Percentiles rank a stretch among this genome's conserved stretches.
Evolutionary conservation across 176 grass and related monocot species (phyloP).

Genomic region (Coix lacrymajobi): DNA sequence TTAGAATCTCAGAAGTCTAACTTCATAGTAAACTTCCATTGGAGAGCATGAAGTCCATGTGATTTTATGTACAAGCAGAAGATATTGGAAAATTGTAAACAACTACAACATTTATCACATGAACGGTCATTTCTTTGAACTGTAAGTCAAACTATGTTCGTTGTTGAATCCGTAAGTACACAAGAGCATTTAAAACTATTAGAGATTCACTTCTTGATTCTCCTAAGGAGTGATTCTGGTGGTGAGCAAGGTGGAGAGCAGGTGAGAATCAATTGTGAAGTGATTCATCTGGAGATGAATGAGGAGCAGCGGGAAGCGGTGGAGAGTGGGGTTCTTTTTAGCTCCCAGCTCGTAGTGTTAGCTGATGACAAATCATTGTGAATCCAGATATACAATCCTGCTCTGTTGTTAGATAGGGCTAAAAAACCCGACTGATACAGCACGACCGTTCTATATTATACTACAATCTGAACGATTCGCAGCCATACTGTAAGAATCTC

Average conservation of each 20-base stretch:
- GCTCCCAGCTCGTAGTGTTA: too few relatives aligned
- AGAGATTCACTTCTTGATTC: too few relatives aligned
- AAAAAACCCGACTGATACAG: conserved; percentile 6
- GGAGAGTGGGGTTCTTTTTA: too few relatives aligned
- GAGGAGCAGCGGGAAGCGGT: too few relatives aligned
- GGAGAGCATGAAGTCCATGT: background rate
- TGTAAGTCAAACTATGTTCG: background rate
- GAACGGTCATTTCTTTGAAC: background rate
- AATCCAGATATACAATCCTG: background rate
- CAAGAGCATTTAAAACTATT: background rate
- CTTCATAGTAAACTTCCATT: background rate
- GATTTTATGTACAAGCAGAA: background rate
- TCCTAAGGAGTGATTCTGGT: too few relatives aligned
- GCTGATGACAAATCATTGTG: background rate
- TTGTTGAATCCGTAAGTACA: background rate
- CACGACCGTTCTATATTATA: background rate
- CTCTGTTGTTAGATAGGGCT: background rate
- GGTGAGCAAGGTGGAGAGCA: too few relatives aligned
- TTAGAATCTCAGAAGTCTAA: background rate
- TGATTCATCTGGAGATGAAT: too few relatives aligned
- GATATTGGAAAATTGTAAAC: background rate
- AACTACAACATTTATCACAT: background rate
- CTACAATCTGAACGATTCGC: background rate
- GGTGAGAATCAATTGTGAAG: too few relatives aligned
- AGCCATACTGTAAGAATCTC: background rate